Evolutionary conservation across 306 rosid genomes (phyloP).

Genomic region (Citrullus amarus): DNA sequence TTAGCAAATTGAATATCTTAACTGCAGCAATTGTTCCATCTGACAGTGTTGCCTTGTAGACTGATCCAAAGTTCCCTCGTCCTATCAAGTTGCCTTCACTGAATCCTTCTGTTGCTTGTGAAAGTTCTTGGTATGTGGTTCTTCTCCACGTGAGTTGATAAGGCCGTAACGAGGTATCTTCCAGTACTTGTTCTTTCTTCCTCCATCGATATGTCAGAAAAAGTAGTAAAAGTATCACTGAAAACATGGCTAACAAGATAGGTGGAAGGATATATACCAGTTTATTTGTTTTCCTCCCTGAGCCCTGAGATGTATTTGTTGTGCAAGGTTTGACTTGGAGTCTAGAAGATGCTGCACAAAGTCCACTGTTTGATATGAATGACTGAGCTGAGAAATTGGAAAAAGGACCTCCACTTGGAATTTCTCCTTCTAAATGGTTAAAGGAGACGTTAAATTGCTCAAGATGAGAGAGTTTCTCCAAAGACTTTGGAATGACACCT

Average conservation of each 20-base stretch:
- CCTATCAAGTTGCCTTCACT: constrained; percentile 11
- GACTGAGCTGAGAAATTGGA: constrained; percentile 12
- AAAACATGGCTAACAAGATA: neutral
- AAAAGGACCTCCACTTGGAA: constrained; percentile 21
- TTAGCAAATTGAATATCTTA: constrained; percentile 8
- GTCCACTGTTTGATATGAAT: constrained; percentile 20
- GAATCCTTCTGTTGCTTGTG: constrained; percentile 9
- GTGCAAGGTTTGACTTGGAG: constrained; percentile 15
- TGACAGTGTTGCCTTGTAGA: constrained; percentile 2
- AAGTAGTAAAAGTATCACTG: neutral
- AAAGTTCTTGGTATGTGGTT: constrained; percentile 13
- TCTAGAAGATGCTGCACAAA: constrained; percentile 20
- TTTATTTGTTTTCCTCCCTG: neutral
- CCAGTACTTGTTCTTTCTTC: neutral
- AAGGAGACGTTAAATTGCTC: neutral
- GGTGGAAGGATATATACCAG: neutral
- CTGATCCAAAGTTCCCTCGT: constrained; percentile 5
- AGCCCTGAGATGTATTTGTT: neutral
- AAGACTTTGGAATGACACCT: neutral
- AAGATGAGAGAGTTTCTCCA: neutral
- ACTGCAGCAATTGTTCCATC: constrained; percentile 10
- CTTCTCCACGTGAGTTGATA: constrained; percentile 3
- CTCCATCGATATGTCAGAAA: neutral
- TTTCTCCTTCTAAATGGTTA: constrained; percentile 17
- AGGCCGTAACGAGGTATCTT: neutral